Evolutionary conservation across 257 asterid species (phyloP).

Genomic region (Verbascum thapsus): DNA sequence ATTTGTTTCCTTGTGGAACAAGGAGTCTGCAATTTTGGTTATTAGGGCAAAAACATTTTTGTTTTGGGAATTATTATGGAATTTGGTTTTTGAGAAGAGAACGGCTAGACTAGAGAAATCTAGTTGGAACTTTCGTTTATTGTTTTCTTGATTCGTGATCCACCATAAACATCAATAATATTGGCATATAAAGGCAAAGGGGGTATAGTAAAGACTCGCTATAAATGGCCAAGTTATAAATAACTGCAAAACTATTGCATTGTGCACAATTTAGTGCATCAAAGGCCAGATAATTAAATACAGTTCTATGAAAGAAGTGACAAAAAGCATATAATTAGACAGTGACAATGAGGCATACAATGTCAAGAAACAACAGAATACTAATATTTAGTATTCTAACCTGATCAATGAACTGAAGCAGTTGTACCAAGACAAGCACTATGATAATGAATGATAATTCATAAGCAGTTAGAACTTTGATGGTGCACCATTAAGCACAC

Average conservation of each 20-base stretch:
- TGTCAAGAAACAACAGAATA: not conserved
- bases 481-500: not conserved
- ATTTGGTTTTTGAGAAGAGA: too few relatives aligned
- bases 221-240: not conserved
- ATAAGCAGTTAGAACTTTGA: constrained; percentile 10
- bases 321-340: not conserved
- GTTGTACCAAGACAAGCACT: not conserved
- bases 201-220: not conserved
- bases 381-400: not conserved
- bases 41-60: too few relatives aligned
- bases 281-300: not conserved
- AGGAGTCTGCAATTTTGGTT: too few relatives aligned
- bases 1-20: too few relatives aligned
- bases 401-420: constrained; percentile 2
- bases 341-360: not conserved
- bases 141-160: too few relatives aligned
- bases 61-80: too few relatives aligned
- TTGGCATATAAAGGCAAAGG: too few relatives aligned
- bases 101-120: too few relatives aligned
- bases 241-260: not conserved
- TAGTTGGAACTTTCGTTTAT: too few relatives aligned
- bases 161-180: too few relatives aligned
- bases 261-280: constrained; percentile 3
- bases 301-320: not conserved
- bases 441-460: not conserved